phyloP scores from a whole-genome alignment of 768 basidiomycete species.

The Lepiota brunneoincarnata region DNA sequence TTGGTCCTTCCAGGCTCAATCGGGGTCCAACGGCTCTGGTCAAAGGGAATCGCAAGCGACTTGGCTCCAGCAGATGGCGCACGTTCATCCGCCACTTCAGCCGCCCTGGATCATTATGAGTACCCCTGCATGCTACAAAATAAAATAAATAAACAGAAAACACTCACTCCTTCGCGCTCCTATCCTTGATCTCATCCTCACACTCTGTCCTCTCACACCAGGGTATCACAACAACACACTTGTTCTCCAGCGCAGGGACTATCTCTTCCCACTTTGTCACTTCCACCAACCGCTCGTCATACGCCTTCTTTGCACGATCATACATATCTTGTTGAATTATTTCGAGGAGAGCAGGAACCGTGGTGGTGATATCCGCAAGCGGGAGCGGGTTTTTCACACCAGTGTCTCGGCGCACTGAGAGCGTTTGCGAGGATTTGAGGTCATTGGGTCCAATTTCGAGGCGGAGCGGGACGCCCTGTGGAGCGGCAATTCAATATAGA shows the following conservation, averaged over 20 bases:
- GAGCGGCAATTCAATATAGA: neutral
- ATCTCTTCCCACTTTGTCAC: slow-evolving; percentile 90
- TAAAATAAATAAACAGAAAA: slow-evolving; percentile 18
- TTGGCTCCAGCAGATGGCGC: slow-evolving; percentile 98
- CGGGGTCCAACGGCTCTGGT: slow-evolving; percentile 77
- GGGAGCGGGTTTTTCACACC: slow-evolving; percentile 45
- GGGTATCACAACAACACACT: slow-evolving; percentile 84
- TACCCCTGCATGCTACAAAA: neutral
- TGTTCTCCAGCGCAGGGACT: slow-evolving; percentile 86
- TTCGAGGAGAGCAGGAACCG: slow-evolving; percentile 68
- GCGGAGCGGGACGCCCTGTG: slow-evolving; percentile 91
- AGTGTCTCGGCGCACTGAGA: slow-evolving; percentile 77
- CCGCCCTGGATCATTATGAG: slow-evolving; percentile 41
- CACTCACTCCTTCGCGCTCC: slow-evolving; percentile 77
- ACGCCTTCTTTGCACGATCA: slow-evolving; percentile 66
- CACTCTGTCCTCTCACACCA: slow-evolving; percentile 95
- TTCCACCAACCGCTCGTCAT: slow-evolving; percentile 66
- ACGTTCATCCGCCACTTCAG: slow-evolving; percentile 85
- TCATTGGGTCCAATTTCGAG: slow-evolving; percentile 97
- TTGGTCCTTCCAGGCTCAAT: slow-evolving; percentile 85
- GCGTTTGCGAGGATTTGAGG: slow-evolving; percentile 75
- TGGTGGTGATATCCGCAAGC: slow-evolving; percentile 35
- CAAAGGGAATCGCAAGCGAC: slow-evolving; percentile 93
- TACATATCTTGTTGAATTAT: slow-evolving; percentile 92
- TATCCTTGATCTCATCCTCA: slow-evolving; percentile 98